These are phyloP conservation scores for Atkinsonella texensis DNA, from an alignment of 2,329 filamentous ascomycete genomes.

Conservation along the genomic window DNA sequence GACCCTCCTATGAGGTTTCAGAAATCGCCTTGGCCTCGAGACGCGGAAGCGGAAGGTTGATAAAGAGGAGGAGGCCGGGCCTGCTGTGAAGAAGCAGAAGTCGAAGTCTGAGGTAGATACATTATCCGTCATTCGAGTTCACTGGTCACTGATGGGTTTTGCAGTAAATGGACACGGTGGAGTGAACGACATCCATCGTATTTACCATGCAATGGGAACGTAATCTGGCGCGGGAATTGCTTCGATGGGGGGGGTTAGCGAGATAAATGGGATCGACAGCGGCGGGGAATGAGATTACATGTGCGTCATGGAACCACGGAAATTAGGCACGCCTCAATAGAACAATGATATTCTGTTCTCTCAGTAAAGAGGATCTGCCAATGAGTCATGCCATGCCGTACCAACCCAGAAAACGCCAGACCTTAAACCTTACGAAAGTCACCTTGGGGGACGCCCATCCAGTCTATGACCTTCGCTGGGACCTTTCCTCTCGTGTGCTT, in stretches of 20 bases:
- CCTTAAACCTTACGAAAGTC: not conserved
- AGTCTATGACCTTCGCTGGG: slow-evolving; percentile 30
- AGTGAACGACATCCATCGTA: not conserved
- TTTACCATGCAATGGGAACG: not conserved
- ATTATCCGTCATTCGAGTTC: not conserved
- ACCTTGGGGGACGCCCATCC: slow-evolving; percentile 27
- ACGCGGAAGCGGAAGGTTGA: slow-evolving; percentile 1
- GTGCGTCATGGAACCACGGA: not conserved
- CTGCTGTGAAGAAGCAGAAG: not conserved
- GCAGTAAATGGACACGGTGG: not conserved
- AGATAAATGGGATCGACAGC: not conserved
- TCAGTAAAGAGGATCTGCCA: too few relatives aligned
- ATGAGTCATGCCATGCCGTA: not conserved
- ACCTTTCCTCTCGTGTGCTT: slow-evolving; percentile 34
- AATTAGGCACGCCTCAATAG: too few relatives aligned
- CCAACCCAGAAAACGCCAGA: slow-evolving; percentile 12
- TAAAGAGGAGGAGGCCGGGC: not conserved
- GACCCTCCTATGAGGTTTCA: slow-evolving; percentile 24
- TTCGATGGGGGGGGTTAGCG: not conserved
- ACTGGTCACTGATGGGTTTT: not conserved
- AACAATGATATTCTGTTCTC: too few relatives aligned
- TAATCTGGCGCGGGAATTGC: not conserved
- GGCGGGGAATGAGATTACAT: not conserved
- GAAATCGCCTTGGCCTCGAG: slow-evolving; percentile 13
- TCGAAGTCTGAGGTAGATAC: not conserved